Percentiles rank a stretch among this genome's conserved stretches.
Conservation (phyloP, 2,329 filamentous ascomycete genomes). For the Hymenotorrendiella dingleyae region DNA sequence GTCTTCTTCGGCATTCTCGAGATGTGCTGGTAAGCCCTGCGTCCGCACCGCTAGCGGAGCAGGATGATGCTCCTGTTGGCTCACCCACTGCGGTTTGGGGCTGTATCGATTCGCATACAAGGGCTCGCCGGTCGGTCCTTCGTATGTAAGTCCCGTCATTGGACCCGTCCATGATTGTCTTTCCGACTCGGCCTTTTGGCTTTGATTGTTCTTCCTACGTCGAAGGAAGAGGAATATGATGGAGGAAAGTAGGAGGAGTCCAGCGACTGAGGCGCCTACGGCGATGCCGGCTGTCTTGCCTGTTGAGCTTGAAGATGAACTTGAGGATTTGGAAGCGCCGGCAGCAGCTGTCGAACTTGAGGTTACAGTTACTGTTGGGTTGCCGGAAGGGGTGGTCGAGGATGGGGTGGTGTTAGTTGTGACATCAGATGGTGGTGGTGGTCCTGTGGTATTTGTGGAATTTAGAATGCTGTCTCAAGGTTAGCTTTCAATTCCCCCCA, state of each 20-base stretch:
- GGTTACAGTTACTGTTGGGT: background rate
- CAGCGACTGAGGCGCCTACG: background rate
- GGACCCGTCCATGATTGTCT: too few species aligned
- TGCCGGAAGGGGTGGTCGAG: background rate
- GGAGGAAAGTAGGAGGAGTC: background rate
- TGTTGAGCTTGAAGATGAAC: background rate
- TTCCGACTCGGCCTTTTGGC: background rate
- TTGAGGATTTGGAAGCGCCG: background rate
- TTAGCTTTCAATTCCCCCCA: background rate
- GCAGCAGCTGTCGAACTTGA: background rate
- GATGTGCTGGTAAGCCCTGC: too few species aligned
- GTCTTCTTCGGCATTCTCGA: too few species aligned
- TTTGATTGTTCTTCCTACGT: background rate
- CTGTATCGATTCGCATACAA: background rate
- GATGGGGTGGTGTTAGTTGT: background rate
- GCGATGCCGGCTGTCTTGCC: background rate
- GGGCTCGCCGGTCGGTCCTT: background rate
- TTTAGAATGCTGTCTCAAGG: slow-evolving; percentile 7
- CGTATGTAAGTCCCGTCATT: background rate
- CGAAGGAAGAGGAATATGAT: background rate
- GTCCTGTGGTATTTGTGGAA: slow-evolving; percentile 7
- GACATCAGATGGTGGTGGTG: background rate
- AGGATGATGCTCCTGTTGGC: background rate
- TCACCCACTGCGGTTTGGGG: background rate
- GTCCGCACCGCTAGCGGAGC: too few species aligned